Evolutionary conservation across 352 stramenopile genomes (phyloP).

Genomic region (Aphanomyces cochlioides): DNA sequence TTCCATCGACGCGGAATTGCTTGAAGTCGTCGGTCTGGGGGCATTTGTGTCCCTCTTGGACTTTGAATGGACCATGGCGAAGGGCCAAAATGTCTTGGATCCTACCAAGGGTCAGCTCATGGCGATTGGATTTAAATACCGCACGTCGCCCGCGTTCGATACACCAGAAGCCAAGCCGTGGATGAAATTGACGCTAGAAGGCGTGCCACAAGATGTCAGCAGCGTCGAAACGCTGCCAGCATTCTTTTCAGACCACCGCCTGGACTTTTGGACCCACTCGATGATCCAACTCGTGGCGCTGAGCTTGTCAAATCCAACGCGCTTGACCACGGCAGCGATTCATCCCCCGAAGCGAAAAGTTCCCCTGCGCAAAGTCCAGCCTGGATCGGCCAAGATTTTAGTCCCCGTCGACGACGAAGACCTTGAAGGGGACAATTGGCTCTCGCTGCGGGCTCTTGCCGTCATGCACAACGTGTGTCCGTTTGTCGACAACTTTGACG

Average conservation of each 20-base stretch:
- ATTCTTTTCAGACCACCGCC: conserved; percentile 6
- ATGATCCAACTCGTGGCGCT: conserved; percentile 26
- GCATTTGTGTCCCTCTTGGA: conserved; percentile 18
- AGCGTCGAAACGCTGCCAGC: neutral
- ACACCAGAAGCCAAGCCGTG: neutral
- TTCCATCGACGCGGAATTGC: conserved; percentile 1
- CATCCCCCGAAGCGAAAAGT: neutral
- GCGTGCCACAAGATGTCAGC: neutral
- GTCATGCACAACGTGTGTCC: conserved; percentile 15
- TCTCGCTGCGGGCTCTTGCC: neutral
- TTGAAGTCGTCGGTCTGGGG: neutral
- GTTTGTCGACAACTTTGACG: conserved; percentile 27
- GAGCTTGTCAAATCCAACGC: conserved; percentile 1
- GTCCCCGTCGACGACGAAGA: conserved; percentile 26
- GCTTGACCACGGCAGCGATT: neutral
- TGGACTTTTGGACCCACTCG: conserved; percentile 25
- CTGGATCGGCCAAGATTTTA: conserved; percentile 23
- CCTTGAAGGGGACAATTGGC: conserved; percentile 17
- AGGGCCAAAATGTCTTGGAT: neutral
- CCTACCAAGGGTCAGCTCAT: neutral
- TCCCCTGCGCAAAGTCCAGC: conserved; percentile 15
- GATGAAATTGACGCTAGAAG: no score
- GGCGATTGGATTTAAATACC: neutral
- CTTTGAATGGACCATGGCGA: conserved; percentile 23
- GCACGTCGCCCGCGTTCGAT: neutral